A percentile compares a stretch with the other conserved stretches of the same genome.
These are phyloP conservation scores for Spathaspora girioi DNA, from an alignment of 805 yeast species.

Conservation along the genomic window DNA sequence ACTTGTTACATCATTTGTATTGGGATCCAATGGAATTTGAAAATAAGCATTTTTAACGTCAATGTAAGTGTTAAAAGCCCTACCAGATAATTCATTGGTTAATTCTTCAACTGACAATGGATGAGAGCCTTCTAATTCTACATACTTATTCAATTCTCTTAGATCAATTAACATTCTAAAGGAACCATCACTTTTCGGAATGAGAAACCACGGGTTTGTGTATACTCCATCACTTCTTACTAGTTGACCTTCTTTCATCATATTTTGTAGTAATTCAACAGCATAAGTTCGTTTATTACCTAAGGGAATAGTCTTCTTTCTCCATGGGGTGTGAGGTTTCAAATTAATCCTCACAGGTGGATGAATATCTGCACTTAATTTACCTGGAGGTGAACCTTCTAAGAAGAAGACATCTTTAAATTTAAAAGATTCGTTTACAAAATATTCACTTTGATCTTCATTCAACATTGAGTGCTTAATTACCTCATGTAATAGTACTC, in stretches of 20 bases:
- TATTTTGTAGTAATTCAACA: not conserved
- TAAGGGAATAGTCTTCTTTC: not conserved
- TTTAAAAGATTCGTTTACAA: not conserved
- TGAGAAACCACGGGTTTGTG: not conserved
- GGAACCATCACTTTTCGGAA: not conserved
- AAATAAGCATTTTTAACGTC: constrained; percentile 1
- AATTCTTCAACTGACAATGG: not conserved
- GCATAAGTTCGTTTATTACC: not conserved
- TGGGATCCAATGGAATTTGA: not conserved
- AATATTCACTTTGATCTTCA: not conserved
- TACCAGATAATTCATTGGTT: not conserved
- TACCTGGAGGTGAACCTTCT: constrained; percentile 1
- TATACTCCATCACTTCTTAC: not conserved
- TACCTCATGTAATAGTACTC: too few relatives aligned
- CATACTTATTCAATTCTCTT: not conserved
- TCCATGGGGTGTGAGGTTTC: constrained; percentile 1
- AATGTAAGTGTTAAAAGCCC: not conserved
- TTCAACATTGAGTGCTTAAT: not conserved
- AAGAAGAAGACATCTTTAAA: not conserved
- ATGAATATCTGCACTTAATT: not conserved
- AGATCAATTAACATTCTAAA: not conserved
- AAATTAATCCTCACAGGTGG: constrained; percentile 1
- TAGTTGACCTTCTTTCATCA: not conserved
- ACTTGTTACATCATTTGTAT: not conserved
- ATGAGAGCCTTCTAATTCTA: not conserved